phyloP scores from a whole-genome alignment of 495 filamentous ascomycete genomes.

The Bacidia rubella region DNA sequence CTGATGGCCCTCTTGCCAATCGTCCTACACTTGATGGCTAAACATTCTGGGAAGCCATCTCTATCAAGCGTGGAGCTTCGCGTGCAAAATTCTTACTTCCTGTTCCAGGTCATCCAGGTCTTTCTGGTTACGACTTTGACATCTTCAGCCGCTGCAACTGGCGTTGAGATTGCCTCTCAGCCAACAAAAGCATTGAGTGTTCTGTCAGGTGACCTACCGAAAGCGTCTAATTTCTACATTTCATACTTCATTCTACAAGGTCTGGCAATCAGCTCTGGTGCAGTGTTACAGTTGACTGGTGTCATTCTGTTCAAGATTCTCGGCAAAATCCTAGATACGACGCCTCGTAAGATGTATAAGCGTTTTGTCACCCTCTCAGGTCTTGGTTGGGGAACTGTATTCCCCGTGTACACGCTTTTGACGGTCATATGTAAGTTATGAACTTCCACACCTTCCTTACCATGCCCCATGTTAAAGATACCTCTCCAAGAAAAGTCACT shows the following conservation, averaged over 20 bases:
- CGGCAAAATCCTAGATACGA: conserved; percentile 55
- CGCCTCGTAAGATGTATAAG: conserved; percentile 63
- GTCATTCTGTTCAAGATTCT: conserved; percentile 65
- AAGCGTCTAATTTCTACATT: conserved; percentile 85
- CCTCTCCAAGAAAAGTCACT: too few relatives aligned
- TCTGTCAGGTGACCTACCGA: conserved; percentile 63
- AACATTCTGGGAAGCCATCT: conserved; percentile 64
- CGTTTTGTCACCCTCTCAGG: conserved; percentile 50
- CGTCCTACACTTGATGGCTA: conserved; percentile 68
- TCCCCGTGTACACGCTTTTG: conserved; percentile 77
- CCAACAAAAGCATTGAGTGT: conserved; percentile 48
- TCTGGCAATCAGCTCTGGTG: conserved; percentile 62
- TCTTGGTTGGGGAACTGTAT: conserved; percentile 76
- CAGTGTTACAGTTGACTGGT: conserved; percentile 64
- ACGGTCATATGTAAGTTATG: conserved; percentile 53
- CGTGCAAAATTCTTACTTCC: conserved; percentile 85
- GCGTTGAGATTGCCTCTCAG: conserved; percentile 45
- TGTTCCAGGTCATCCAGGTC: conserved; percentile 89
- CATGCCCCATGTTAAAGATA: too few relatives aligned
- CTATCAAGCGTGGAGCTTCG: conserved; percentile 68
- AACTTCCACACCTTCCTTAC: background rate
- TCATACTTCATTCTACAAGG: conserved; percentile 92
- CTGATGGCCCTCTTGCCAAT: conserved; percentile 87
- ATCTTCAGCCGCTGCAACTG: conserved; percentile 46
- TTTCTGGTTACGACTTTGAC: conserved; percentile 79